phyloP scores from a whole-genome alignment of 768 basidiomycete genomes.

The Lactarius sp. region DNA sequence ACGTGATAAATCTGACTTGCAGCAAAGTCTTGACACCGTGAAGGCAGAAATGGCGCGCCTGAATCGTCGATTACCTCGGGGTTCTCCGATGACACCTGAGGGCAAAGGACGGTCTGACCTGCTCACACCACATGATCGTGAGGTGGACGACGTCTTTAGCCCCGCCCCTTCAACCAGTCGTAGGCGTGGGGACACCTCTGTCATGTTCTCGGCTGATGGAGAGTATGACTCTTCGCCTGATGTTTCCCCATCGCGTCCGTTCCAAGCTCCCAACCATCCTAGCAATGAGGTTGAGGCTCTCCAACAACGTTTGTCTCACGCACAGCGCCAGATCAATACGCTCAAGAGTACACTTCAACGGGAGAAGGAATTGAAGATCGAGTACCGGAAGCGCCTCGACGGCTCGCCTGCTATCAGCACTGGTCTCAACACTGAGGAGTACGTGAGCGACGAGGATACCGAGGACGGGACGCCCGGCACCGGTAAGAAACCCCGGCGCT shows the following conservation, averaged over 20 bases:
- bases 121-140: conserved; percentile 53
- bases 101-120: conserved; percentile 32
- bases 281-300: conserved; percentile 77
- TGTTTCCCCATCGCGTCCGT: conserved; percentile 53
- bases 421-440: conserved; percentile 40
- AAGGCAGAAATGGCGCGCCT: conserved; percentile 68
- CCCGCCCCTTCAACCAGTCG: conserved; percentile 55
- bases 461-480: conserved; percentile 20
- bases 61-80: conserved; percentile 55
- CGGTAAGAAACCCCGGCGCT: conserved; percentile 18
- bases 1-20: conserved; percentile 90
- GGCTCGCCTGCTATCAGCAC: conserved; percentile 40
- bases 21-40: conserved; percentile 69
- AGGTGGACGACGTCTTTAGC: conserved; percentile 63
- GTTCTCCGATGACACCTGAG: conserved; percentile 70
- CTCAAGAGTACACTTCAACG: conserved; percentile 73
- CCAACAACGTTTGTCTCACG: conserved; percentile 77
- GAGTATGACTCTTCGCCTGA: conserved; percentile 54
- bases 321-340: conserved; percentile 80
- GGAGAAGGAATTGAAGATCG: conserved; percentile 79
- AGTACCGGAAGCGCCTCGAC: conserved; percentile 49
- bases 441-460: conserved; percentile 47
- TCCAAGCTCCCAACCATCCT: conserved; percentile 69
- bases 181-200: conserved; percentile 50
- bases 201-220: conserved; percentile 41